Conservation (phyloP, 169 alveolate genomes). For the Cyclospora cayetanensis region DNA sequence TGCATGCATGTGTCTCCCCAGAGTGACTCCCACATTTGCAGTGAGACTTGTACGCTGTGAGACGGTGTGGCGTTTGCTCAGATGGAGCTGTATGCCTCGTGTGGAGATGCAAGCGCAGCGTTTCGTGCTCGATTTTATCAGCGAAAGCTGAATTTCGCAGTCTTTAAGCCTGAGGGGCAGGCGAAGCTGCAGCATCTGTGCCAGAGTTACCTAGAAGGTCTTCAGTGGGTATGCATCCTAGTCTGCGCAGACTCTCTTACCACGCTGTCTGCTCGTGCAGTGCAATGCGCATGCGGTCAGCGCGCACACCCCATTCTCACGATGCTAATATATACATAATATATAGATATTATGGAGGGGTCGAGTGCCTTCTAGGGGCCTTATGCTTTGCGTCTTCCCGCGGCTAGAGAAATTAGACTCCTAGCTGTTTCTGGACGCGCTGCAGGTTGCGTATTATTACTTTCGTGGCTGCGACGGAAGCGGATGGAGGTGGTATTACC, state of each 20-base stretch:
- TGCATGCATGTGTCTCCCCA: too few relatives aligned
- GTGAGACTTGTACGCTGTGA: background rate
- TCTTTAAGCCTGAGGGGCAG: slow-evolving; percentile 49
- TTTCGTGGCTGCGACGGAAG: slow-evolving; percentile 73
- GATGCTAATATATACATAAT: too few relatives aligned
- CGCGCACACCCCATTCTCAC: too few relatives aligned
- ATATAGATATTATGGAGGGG: too few relatives aligned
- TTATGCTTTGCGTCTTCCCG: too few relatives aligned
- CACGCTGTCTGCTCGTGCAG: too few relatives aligned
- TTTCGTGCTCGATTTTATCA: slow-evolving; percentile 61
- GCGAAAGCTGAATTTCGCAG: slow-evolving; percentile 64
- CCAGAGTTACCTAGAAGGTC: slow-evolving; percentile 91
- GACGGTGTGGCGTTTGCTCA: slow-evolving; percentile 9
- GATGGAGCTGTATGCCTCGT: background rate
- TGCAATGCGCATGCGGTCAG: too few relatives aligned
- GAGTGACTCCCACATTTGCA: background rate
- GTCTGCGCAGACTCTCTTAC: background rate
- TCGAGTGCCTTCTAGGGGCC: too few relatives aligned
- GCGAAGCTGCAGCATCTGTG: slow-evolving; percentile 76
- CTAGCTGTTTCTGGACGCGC: too few relatives aligned
- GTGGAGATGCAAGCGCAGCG: slow-evolving; percentile 28
- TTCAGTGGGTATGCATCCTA: slow-evolving; percentile 90
- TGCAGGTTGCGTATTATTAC: slow-evolving; percentile 71
- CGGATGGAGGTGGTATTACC: slow-evolving; percentile 99
- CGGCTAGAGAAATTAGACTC: background rate